Base-by-base conservation (phyloP, 805 yeast species). In the Hanseniaspora pseudoguilliermondii region DNA sequence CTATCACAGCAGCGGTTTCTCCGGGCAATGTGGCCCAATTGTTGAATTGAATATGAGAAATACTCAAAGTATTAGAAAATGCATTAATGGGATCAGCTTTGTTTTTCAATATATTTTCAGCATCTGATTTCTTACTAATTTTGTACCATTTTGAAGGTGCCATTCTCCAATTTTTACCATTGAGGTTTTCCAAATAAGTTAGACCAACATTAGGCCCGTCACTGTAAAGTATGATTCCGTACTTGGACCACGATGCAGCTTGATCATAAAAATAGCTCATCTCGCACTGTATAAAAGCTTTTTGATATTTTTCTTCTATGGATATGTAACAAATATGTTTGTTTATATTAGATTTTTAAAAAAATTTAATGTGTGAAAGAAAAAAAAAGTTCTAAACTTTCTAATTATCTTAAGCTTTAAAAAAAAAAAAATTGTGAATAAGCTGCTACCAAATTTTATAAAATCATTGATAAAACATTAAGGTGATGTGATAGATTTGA, bases 1-100 rank as follows among this genome's bases (percentile, higher is more conserved):
- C 97, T 46, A 85, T 74, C 3, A 85, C 78, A 2, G 95, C 95
- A 49, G 93, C 73, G 63, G 90, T 95, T 57, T 85, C 81, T 47
- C 91, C 91, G 0, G 82, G 65, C 20, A 66, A 57, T 47, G 67
- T 64, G 44, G 65, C 64, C 68, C 69, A 72, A 49, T 81, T 79
- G 57, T 93, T 82, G 89, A 96, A 93, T 41, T 76, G 71, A 6
- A 87, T 76, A 27, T 74, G 46, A 10, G 41, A 16, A 9, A 47
- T 35, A n/a, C 35, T 44, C 29, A 39, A 18, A 2, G 57, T 39
- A 11, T 41, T 48, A 10, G 56, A 53, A n/a, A 53, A 42, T n/a
- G 40, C 21, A 29, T 13, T 29, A 11, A 10, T 7, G 7, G 55
- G 38, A 36, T 52, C 49, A 23, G 32, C 40, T 20, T 43, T 32